A percentile compares a stretch with the other conserved stretches of the same genome.
Evolutionary conservation across 257 asterid genomes (phyloP).

Genomic region (Fraxinus excelsior): DNA sequence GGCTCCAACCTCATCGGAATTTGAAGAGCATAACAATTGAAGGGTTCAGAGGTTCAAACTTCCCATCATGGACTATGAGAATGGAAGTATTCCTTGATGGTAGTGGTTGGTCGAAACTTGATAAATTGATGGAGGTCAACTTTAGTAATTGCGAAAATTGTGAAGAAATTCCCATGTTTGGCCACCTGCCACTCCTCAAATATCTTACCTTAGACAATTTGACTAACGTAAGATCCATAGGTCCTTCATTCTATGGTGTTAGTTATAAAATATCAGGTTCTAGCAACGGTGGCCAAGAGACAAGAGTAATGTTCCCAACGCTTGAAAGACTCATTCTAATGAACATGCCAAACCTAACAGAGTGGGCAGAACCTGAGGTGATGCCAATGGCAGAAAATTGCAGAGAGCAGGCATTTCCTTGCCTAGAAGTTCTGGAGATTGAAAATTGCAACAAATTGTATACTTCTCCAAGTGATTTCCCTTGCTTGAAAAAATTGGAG

Average conservation of each 20-base stretch:
- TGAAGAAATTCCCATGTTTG: constrained; percentile 31
- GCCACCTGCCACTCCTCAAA: constrained; percentile 31
- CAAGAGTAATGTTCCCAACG: constrained; percentile 21
- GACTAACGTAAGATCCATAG: constrained; percentile 19
- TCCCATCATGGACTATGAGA: constrained; percentile 29
- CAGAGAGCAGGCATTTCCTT: constrained; percentile 19
- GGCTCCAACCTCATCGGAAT: constrained; percentile 37
- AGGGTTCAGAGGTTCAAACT: constrained; percentile 18
- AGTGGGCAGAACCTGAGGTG: constrained; percentile 23
- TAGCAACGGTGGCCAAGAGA: background rate
- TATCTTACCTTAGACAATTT: background rate
- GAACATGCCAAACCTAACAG: constrained; percentile 24
- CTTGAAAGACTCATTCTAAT: constrained; percentile 8
- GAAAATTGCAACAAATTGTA: background rate
- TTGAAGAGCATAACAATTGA: background rate
- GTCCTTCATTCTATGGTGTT: constrained; percentile 30
- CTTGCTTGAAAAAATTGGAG: background rate
- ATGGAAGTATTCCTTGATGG: constrained; percentile 2
- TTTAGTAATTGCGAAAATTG: background rate
- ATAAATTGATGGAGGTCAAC: background rate
- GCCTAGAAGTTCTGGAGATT: constrained; percentile 23
- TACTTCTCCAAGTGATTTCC: constrained; percentile 34
- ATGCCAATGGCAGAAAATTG: background rate
- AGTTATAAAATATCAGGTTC: too few relatives aligned
- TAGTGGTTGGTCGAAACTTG: background rate